Conservation (phyloP, 2,329 filamentous ascomycete species). For the Allantophomopsis lycopodina region DNA sequence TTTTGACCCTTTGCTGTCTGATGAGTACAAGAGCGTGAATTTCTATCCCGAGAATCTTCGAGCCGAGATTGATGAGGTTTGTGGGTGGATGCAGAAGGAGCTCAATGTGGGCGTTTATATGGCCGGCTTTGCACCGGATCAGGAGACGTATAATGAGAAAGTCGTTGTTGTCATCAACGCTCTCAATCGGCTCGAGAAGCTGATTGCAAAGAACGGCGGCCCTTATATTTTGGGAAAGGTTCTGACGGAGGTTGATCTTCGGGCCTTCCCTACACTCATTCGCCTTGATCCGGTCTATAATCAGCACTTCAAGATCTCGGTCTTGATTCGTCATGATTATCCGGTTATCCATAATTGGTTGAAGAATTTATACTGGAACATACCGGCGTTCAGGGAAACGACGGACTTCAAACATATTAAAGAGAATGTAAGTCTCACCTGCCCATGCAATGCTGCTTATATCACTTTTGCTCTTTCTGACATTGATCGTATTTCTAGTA, state of each 20-base stretch:
- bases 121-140: slow-evolving; percentile 69
- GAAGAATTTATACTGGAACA: slow-evolving; percentile 52
- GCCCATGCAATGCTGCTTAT: too few species aligned
- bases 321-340: slow-evolving; percentile 30
- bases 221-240: slow-evolving; percentile 62
- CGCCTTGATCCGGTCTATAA: slow-evolving; percentile 57
- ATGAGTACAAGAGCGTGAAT: slow-evolving; percentile 41
- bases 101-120: slow-evolving; percentile 61
- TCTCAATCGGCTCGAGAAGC: slow-evolving; percentile 60
- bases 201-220: slow-evolving; percentile 36
- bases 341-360: slow-evolving; percentile 54
- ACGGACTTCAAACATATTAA: slow-evolving; percentile 34
- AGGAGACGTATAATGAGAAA: slow-evolving; percentile 67
- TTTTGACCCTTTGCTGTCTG: slow-evolving; percentile 56
- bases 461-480: not conserved
- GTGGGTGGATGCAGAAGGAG: slow-evolving; percentile 64
- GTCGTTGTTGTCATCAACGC: slow-evolving; percentile 58
- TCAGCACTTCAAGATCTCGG: slow-evolving; percentile 49
- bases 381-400: slow-evolving; percentile 33
- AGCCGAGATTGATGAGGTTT: slow-evolving; percentile 54
- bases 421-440: slow-evolving; percentile 12
- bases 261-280: slow-evolving; percentile 49
- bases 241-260: slow-evolving; percentile 69
- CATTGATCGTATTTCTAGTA: slow-evolving; percentile 51
- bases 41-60: slow-evolving; percentile 53